These are phyloP conservation scores for Eragrostis tef DNA, from an alignment of 202 grass and related monocot species.

Conservation along the genomic window DNA sequence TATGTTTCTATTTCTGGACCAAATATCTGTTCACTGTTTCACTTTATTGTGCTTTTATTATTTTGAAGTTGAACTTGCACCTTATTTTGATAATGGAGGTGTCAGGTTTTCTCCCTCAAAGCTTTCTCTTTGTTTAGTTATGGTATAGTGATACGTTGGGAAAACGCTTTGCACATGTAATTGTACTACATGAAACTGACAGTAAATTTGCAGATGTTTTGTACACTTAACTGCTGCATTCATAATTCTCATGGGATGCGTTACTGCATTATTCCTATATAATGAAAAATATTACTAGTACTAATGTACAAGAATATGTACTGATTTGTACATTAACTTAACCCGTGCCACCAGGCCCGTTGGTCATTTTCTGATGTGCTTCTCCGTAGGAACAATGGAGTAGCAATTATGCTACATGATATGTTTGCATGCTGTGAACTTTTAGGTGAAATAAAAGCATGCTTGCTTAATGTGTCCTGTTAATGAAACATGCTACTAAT, in stretches of 20 bases:
- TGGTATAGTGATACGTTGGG: background rate
- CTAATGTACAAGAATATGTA: background rate
- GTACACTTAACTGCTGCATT: background rate
- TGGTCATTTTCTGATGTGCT: background rate
- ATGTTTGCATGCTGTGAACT: slow-evolving; percentile 8
- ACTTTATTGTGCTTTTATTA: background rate
- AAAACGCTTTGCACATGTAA: background rate
- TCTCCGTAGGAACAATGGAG: background rate
- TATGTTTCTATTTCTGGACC: background rate
- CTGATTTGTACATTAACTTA: slow-evolving; percentile 33
- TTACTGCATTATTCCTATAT: background rate
- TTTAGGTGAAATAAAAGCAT: background rate
- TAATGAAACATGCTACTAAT: background rate
- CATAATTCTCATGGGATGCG: background rate
- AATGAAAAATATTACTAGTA: slow-evolving; percentile 5
- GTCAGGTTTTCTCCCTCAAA: background rate
- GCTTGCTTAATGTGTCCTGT: background rate
- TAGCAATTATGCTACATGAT: background rate
- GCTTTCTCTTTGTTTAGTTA: background rate
- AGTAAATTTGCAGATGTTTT: background rate
- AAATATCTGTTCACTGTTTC: background rate
- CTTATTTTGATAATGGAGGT: too few relatives aligned
- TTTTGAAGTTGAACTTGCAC: background rate
- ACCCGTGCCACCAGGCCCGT: background rate
- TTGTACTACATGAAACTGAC: background rate